A percentile compares a stretch with the other conserved stretches of the same genome.
phyloP scores from a whole-genome alignment of 148 eudicot genomes.

The Silene conica region DNA sequence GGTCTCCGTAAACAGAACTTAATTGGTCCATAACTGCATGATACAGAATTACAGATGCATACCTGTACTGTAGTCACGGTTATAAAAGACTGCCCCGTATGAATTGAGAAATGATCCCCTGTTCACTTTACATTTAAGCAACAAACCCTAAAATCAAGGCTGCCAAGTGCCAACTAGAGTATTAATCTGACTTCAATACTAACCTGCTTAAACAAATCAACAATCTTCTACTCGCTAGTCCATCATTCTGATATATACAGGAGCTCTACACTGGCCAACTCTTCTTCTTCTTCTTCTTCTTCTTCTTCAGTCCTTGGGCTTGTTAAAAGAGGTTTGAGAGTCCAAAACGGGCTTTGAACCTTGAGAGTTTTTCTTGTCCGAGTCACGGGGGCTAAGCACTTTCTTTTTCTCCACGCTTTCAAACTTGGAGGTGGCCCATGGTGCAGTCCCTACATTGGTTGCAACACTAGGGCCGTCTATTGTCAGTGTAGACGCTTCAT shows the following conservation, averaged over 20 bases:
- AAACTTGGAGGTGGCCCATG: constrained; percentile 84
- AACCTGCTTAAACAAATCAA: constrained; percentile 10
- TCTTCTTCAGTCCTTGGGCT: constrained; percentile 27
- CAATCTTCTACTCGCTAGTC: constrained; percentile 3
- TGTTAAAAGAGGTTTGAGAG: constrained; percentile 61
- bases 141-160: no score
- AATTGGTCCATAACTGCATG: no score
- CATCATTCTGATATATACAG: constrained; percentile 3
- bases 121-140: no score
- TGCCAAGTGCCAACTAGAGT: no score
- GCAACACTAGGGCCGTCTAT: constrained; percentile 59
- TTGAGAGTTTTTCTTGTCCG: constrained; percentile 55
- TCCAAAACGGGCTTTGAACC: constrained; percentile 45
- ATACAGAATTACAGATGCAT: no score
- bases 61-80: no score
- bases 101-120: no score
- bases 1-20: no score
- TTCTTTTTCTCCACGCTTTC: constrained; percentile 73
- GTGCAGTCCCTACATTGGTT: constrained; percentile 65
- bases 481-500: constrained; percentile 67
- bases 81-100: no score
- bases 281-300: constrained; percentile 12
- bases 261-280: neutral
- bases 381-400: constrained; percentile 65
- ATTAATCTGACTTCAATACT: neutral